phyloP scores from a whole-genome alignment of 768 basidiomycete genomes.

The Rhodosporidiobolus sp. region DNA sequence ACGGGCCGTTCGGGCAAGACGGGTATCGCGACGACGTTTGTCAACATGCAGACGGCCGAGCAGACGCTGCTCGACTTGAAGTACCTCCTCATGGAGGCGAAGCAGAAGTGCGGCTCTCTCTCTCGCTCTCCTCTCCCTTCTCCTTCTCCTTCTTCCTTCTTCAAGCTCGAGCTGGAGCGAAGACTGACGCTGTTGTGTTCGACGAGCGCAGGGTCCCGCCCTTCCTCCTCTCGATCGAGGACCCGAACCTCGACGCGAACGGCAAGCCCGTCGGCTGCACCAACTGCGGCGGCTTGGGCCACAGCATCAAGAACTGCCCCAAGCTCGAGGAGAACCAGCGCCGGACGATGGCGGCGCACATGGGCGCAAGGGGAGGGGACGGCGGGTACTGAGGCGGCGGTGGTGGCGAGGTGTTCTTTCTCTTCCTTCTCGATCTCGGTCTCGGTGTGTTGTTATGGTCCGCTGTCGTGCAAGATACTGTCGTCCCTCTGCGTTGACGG shows the following conservation, averaged over 20 bases:
- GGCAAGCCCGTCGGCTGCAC: conserved; percentile 75
- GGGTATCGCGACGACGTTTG: conserved; percentile 97
- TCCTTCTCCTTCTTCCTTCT: neutral
- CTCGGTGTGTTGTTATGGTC: too few species aligned
- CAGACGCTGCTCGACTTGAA: conserved; percentile 95
- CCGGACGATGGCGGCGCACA: conserved; percentile 82
- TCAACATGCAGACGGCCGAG: conserved; percentile 95
- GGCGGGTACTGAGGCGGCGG: conserved; percentile 8
- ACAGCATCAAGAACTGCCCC: conserved; percentile 89
- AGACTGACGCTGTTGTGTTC: conserved; percentile 4
- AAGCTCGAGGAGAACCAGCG: conserved; percentile 92
- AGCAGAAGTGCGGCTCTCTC: conserved; percentile 72
- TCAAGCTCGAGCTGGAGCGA: too few species aligned
- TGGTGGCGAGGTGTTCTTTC: too few species aligned
- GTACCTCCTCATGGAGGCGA: conserved; percentile 92
- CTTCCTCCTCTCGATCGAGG: conserved; percentile 83
- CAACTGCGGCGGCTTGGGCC: conserved; percentile 95
- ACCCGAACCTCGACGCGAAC: conserved; percentile 76
- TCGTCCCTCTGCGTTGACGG: too few species aligned
- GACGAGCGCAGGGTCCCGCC: conserved; percentile 71
- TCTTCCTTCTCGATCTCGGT: too few species aligned
- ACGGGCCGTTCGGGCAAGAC: conserved; percentile 97
- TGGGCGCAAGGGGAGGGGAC: conserved; percentile 49
- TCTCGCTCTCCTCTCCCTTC: neutral
- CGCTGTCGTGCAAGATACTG: too few species aligned